Conservation (phyloP, 495 filamentous ascomycete genomes). For the Trichoderma gamsii region DNA sequence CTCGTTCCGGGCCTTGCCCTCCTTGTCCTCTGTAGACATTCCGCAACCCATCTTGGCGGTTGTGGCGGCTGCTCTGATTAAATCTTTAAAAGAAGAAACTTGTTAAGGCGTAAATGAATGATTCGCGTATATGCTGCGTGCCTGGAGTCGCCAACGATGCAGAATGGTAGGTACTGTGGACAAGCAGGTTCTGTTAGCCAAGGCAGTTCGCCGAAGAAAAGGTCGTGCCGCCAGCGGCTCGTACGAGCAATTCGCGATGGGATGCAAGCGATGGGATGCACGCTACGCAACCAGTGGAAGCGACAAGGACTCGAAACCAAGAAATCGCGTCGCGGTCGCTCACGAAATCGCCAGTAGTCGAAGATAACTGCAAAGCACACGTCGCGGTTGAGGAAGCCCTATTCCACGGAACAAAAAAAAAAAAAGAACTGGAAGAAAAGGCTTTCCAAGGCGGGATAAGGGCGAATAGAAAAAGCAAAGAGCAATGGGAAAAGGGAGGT, state of each 20-base stretch:
- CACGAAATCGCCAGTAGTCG: not conserved
- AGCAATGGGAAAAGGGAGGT: not conserved
- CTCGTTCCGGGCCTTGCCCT: constrained; percentile 98
- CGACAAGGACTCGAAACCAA: not conserved
- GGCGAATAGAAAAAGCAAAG: not conserved
- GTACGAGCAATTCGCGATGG: not conserved
- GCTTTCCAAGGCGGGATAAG: not conserved
- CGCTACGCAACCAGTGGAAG: not conserved
- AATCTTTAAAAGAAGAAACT: not conserved
- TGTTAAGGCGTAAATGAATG: constrained; percentile 9
- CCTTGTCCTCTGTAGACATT: constrained; percentile 99
- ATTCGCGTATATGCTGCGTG: not conserved
- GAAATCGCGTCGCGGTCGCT: not conserved
- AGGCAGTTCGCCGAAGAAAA: not conserved
- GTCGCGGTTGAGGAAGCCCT: not conserved
- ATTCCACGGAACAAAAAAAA: not conserved
- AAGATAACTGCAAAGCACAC: not conserved
- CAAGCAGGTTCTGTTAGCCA: not conserved
- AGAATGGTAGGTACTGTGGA: not conserved
- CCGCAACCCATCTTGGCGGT: constrained; percentile 91
- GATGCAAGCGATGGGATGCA: not conserved
- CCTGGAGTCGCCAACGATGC: not conserved
- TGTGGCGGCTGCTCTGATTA: constrained; percentile 14
- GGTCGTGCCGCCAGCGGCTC: not conserved
- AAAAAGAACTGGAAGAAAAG: not conserved